Evolutionary conservation across 148 eudicot genomes (phyloP).

Genomic region (Polygonum maritimum): DNA sequence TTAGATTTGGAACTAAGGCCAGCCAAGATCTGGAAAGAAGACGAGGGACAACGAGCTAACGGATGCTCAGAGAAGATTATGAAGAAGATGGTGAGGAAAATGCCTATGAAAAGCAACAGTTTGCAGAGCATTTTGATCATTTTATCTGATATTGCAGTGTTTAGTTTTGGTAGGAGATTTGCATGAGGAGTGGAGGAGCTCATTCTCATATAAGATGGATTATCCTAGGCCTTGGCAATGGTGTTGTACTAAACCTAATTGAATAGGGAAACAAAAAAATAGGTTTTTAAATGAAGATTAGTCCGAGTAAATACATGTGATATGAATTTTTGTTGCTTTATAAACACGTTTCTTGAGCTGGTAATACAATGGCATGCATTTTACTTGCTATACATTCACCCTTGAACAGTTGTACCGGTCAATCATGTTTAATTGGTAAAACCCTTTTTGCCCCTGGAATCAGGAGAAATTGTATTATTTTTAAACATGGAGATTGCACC

Average conservation of each 20-base stretch:
- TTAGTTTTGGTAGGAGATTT: constrained; percentile 14
- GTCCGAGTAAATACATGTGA: constrained; percentile 4
- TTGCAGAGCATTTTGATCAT: constrained; percentile 20
- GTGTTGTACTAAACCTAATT: not conserved
- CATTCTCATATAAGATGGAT: not conserved
- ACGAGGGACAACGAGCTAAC: not conserved
- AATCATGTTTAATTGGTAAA: not conserved
- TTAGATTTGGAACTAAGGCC: not conserved
- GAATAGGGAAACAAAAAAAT: not conserved
- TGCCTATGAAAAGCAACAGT: constrained; percentile 13
- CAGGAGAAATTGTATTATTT: too few species aligned
- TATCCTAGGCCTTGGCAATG: not conserved
- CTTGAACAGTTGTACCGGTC: not conserved
- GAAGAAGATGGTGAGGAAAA: constrained; percentile 25
- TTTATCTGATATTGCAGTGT: constrained; percentile 10
- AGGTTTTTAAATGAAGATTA: not conserved
- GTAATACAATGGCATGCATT: not conserved
- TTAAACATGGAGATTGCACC: too few species aligned
- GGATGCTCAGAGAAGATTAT: constrained; percentile 16
- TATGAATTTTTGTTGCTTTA: not conserved
- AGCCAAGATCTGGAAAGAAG: constrained; percentile 2
- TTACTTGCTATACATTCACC: not conserved
- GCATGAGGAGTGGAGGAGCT: not conserved
- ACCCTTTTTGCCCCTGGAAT: too few species aligned
- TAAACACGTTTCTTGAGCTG: not conserved